Percentiles rank a stretch among this genome's conserved stretches.
Evolutionary conservation across 1,139 yeast genomes (phyloP).

Genomic region (Candida labiduridarum): DNA sequence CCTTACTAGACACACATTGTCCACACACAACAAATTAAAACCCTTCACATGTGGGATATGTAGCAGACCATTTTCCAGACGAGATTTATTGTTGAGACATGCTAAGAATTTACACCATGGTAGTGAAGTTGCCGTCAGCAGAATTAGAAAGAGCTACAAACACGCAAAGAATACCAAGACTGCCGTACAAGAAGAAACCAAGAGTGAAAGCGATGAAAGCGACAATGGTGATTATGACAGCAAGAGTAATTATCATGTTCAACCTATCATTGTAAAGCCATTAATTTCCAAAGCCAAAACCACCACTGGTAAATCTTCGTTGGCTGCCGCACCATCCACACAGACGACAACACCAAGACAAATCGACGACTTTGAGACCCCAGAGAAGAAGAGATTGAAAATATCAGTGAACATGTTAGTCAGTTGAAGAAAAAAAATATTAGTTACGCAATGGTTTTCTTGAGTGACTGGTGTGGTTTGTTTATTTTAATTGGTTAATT

Average conservation of each 20-base stretch:
- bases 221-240: slow-evolving; percentile 2
- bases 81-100: slow-evolving; percentile 89
- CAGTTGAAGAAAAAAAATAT: slow-evolving; percentile 22
- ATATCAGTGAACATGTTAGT: slow-evolving; percentile 52
- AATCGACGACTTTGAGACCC: slow-evolving; percentile 25
- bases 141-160: slow-evolving; percentile 44
- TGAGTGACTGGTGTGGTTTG: neutral
- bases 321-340: neutral
- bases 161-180: slow-evolving; percentile 18
- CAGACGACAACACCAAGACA: slow-evolving; percentile 3
- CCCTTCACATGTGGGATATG: slow-evolving; percentile 87
- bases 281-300: slow-evolving; percentile 5
- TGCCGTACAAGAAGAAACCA: neutral
- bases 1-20: slow-evolving; percentile 45
- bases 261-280: slow-evolving; percentile 5
- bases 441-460: neutral
- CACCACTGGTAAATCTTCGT: slow-evolving; percentile 1
- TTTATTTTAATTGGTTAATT: neutral
- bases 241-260: slow-evolving; percentile 3
- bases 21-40: slow-evolving; percentile 49
- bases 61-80: slow-evolving; percentile 88
- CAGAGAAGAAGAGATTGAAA: slow-evolving; percentile 39
- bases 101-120: slow-evolving; percentile 91
- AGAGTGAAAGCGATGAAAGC: slow-evolving; percentile 5
- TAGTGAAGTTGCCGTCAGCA: slow-evolving; percentile 48